A percentile compares a stretch with the other conserved stretches of the same genome.
These are phyloP conservation scores for Dillenia suffruticosa DNA, from an alignment of 164 flowering plant species.

Conservation along the genomic window DNA sequence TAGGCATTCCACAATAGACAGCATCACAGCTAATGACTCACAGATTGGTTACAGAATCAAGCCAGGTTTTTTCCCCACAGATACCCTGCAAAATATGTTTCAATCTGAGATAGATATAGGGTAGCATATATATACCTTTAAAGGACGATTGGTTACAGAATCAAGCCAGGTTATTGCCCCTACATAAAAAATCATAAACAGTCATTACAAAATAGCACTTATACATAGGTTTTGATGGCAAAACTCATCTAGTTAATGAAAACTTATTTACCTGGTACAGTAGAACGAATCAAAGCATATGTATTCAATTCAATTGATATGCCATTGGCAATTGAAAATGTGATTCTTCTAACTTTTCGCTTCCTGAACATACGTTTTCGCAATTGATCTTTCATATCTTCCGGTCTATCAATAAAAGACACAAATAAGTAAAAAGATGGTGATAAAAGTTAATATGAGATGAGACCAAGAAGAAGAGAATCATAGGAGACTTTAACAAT, in stretches of 20 bases:
- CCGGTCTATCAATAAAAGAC: conserved; percentile 44
- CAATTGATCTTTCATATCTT: conserved; percentile 79
- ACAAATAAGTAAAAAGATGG: no score
- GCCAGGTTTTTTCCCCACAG: no score
- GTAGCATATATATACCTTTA: conserved; percentile 45
- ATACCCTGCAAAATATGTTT: no score
- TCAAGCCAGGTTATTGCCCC: conserved; percentile 89
- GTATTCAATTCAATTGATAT: conserved; percentile 76
- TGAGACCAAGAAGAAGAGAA: no score
- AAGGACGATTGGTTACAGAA: conserved; percentile 78
- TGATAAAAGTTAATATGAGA: no score
- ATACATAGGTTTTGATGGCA: not conserved
- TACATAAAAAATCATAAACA: conserved; percentile 15
- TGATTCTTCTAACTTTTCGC: conserved; percentile 67
- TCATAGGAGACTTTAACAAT: no score
- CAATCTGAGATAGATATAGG: no score
- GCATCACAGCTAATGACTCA: no score
- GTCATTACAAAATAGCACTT: not conserved
- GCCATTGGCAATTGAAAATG: conserved; percentile 56
- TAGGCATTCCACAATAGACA: no score
- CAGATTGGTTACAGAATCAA: no score
- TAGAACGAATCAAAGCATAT: conserved; percentile 94
- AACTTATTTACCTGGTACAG: conserved; percentile 59
- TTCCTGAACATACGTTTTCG: conserved; percentile 81
- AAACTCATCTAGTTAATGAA: not conserved